These are phyloP conservation scores for Rauvolfia tetraphylla DNA, from an alignment of 257 asterid genomes.

Conservation along the genomic window DNA sequence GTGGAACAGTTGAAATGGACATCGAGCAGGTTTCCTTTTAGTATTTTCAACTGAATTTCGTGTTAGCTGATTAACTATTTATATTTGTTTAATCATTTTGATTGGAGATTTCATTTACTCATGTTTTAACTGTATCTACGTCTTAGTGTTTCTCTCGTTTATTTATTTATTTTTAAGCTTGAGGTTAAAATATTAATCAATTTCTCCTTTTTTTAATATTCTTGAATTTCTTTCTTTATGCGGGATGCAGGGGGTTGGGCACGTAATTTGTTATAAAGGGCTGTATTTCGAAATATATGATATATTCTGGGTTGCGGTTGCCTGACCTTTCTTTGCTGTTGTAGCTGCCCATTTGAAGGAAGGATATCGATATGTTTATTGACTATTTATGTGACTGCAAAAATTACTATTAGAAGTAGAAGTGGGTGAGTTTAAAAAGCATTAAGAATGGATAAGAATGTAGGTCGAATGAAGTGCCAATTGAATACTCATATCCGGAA, in stretches of 20 bases:
- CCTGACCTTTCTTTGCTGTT: not conserved
- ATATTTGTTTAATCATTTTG: not conserved
- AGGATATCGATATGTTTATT: not conserved
- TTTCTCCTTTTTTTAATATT: not conserved
- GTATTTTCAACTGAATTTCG: not conserved
- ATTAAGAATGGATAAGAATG: too few species aligned
- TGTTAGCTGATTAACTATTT: slow-evolving; percentile 7
- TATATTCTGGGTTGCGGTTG: not conserved
- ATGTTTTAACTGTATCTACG: not conserved
- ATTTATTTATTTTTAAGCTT: not conserved
- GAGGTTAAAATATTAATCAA: not conserved
- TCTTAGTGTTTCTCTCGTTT: not conserved
- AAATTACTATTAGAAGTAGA: not conserved
- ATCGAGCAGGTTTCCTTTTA: slow-evolving; percentile 55
- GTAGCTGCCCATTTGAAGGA: not conserved
- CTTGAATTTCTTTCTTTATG: not conserved
- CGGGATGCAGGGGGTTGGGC: too few species aligned
- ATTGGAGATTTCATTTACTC: not conserved
- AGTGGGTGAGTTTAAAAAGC: too few species aligned
- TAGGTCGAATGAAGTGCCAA: not conserved
- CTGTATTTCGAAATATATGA: too few species aligned
- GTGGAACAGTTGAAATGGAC: slow-evolving; percentile 73
- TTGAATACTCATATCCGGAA: too few species aligned
- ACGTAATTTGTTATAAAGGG: too few species aligned
- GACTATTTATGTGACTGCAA: not conserved